Conservation (phyloP, 225 moss, liverwort and hornwort genomes). For the Pleurozium schreberi region DNA sequence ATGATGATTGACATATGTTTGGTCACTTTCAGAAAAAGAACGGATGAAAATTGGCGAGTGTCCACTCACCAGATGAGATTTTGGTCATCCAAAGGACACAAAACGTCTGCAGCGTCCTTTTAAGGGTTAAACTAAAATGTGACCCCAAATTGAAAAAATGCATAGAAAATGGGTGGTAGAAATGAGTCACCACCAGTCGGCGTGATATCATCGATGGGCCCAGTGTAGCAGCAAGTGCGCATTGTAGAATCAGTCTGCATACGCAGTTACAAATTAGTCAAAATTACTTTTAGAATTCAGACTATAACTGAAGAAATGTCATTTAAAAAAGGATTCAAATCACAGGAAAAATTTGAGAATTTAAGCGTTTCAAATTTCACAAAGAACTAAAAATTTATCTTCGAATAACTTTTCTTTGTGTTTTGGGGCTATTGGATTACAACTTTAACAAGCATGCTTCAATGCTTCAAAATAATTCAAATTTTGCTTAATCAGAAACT, state of each 20-base stretch:
- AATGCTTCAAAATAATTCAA: background rate
- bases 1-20: no score
- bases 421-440: background rate
- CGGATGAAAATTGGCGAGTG: no score
- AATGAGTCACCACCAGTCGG: background rate
- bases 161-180: background rate
- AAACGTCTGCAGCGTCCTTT: no score
- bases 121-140: no score
- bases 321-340: no score
- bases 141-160: background rate
- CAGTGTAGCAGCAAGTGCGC: constrained; percentile 49
- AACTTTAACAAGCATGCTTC: background rate
- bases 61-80: no score
- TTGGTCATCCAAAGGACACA: no score
- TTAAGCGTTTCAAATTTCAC: background rate
- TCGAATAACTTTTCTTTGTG: background rate
- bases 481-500: background rate
- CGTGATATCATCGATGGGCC: constrained; percentile 16
- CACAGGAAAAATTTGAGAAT: background rate
- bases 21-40: no score
- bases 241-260: constrained; percentile 46
- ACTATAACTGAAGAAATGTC: background rate
- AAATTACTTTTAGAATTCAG: background rate
- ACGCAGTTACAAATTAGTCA: background rate
- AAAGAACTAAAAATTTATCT: background rate